Evolutionary conservation across 352 stramenopile genomes (phyloP), one percentile per base, ranked within the genome.

Genomic region (Aphanomyces invadans): DNA sequence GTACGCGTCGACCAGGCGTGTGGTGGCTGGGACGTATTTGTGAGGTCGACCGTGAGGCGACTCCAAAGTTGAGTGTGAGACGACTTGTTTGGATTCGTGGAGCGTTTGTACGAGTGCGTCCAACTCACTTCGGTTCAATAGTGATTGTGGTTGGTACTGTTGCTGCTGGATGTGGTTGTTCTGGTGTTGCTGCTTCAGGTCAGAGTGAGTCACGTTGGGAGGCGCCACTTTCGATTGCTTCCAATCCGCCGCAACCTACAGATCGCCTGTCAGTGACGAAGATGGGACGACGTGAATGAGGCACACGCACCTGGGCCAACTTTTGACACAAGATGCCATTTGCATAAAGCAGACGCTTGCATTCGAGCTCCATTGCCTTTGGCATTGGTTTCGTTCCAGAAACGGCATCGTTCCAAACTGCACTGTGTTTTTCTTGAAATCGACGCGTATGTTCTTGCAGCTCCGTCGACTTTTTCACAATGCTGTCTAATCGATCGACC

Each of bases 381-480:
- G 55, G 38, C 29, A 64, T 33, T 0, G 55, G 11, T 44, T 67
- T 23, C 31, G 21, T 31, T 1, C 60, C 49, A 11, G 42, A 56
- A 10, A 67, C 17, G 12, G 36, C 60, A 25, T 32, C 21, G 7
- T 49, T 31, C 38, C 60, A 67, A 17, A 28, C 25, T 9, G 21
- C 29, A 2, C n/a, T 44, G 32, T 67, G 31, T 33, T 59, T 67
- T 56, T 67, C 42, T 48, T 67, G 60, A 33, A 67, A 67, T 10
- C 49, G 45, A 9, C 23, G 11, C 26, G 60, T 67, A n/a, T 57
- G 60, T 17, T 67, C 46, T 17, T 57, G 38, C 12, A 67, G 60
- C 32, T 67, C 42, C 17, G 12, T 12, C 29, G 60, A 42, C 49
- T 67, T 67, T 39, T 28, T 29, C 19, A 67, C 19, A 28, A 67